A percentile compares a stretch with the other conserved stretches of the same genome.
Conservation (phyloP, 352 stramenopile genomes). For the Pythium aphanidermatum region DNA sequence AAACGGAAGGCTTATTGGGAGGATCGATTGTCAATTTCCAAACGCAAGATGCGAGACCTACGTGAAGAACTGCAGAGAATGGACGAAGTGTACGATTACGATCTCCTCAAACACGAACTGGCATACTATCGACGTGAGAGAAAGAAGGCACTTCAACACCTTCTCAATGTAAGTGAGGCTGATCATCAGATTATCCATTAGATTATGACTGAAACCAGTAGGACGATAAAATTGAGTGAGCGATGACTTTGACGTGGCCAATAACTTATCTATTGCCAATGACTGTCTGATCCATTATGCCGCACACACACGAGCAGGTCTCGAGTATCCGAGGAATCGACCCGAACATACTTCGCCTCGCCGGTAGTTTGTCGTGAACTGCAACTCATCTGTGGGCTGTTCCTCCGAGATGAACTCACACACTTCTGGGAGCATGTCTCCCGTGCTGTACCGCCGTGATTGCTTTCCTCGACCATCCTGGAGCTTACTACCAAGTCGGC, state of each 20-base stretch:
- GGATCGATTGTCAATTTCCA: conserved; percentile 6
- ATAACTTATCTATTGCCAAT: too few relatives aligned
- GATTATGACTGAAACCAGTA: too few relatives aligned
- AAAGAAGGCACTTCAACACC: conserved; percentile 6
- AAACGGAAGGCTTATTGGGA: conserved; percentile 16
- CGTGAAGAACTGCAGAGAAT: conserved; percentile 1
- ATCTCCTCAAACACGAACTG: conserved; percentile 9
- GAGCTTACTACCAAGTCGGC: background rate
- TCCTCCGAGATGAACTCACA: background rate
- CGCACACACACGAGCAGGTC: too few relatives aligned
- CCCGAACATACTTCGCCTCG: too few relatives aligned
- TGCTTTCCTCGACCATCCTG: background rate
- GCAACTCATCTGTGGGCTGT: too few relatives aligned
- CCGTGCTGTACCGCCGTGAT: conserved; percentile 1
- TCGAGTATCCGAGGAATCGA: too few relatives aligned
- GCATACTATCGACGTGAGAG: conserved; percentile 10
- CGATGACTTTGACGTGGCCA: too few relatives aligned
- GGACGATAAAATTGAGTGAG: too few relatives aligned
- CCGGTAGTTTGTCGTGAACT: too few relatives aligned
- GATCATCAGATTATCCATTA: too few relatives aligned
- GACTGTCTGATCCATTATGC: too few relatives aligned
- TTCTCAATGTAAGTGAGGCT: too few relatives aligned
- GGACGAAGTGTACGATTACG: background rate
- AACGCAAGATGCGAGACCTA: conserved; percentile 12
- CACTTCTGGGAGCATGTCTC: background rate